Base-by-base conservation (phyloP, 2,329 filamentous ascomycete genomes). In the Sclerotinia glacialis region DNA sequence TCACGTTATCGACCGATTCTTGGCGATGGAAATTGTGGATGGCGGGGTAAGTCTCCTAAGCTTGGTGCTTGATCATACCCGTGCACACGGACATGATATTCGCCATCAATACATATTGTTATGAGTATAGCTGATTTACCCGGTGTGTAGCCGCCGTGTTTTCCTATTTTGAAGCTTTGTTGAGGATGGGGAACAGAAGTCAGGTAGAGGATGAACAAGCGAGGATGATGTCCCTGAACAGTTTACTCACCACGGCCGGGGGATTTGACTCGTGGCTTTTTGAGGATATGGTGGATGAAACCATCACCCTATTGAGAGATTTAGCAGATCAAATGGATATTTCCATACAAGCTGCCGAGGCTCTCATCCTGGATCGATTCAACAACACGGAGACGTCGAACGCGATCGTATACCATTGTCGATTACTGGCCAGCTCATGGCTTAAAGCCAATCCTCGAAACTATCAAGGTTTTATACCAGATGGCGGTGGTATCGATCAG, bases 21-120 rank as follows among this genome's bases (percentile, higher is more conserved):
- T 78, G 94, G 95, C 64, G 94, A 98, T 79, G 95, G 95, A 67
- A 96, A 96, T 77, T 98, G 95, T 79, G 95, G 94, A 74, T 98
- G 95, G 94, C 87, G 94, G 89, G 95, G 94, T 97, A 83, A 82
- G 88, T 80, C 70, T 71, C 64, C n/a, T 18, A 26, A 62, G 56
- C 64, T 54, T 66, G 46, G 56, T 66, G n/a, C 52, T 56, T 62
- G n/a, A 59, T 63, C 44, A 68, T 66, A 58, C 55, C 65, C 61
- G 52, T 60, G 50, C 44, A 49, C 66, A 18, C 31, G n/a, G n/a
- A 7, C 59, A 60, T 66, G 28, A 61, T 28, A 11, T 50, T 69
- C 47, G 61, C 56, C 66, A 66, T 53, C 58, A 60, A 37, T 21
- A 31, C 28, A 23, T n/a, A 37, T 46, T 56, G 26, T 18, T 21